Evolutionary conservation across 1,284 basidiomycete genomes (phyloP), one percentile per base, ranked within the genome.

Genomic region (Cryptococcus sp.): DNA sequence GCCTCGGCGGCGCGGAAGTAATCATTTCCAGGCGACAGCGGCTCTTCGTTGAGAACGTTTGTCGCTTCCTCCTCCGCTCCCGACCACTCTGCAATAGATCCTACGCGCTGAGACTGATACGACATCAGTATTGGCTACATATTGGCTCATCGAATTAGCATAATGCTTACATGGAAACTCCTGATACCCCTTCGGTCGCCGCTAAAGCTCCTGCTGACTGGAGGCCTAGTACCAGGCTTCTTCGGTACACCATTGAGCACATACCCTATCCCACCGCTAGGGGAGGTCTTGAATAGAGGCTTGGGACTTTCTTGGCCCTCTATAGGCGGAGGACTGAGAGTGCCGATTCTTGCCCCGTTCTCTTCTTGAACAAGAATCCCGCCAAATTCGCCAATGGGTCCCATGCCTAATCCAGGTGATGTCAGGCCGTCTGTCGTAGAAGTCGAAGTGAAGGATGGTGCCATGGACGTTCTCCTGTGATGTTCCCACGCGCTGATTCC

Each of bases 171-270:
- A n/a, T 68, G 64, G 54, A 67, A 69, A 17, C 61, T 60, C 19
- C 67, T 57, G 38, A 57, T 62, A n/a, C 25, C 54, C 50, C 54
- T 47, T 40, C 42, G 48, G 49, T 47, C 67, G 3, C 54, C 54
- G 54, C 67, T 69, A 41, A 63, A 66, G 40, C 61, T 68, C 27
- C 69, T 61, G 35, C 64, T 50, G 19, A 58, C 53, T 20, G 59
- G 56, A 13, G 66, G 62, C 42, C 52, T 44, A 20, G 61, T 59
- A 27, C 47, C 54, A 27, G 62, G 58, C 22, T 47, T 62, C 61
- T 72, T 76, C 7, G 70, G 72, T 3, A 76, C 69, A 0, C 76
- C 76, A 51, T 78, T 77, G 31, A 73, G 46, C 15, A 73, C 70
- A 62, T 77, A 77, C 0, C 65, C 71, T 20, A 77, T 70, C 6